These are phyloP conservation scores for Scedosporium apiospermum DNA, from an alignment of 2,329 filamentous ascomycete genomes.

Conservation along the genomic window DNA sequence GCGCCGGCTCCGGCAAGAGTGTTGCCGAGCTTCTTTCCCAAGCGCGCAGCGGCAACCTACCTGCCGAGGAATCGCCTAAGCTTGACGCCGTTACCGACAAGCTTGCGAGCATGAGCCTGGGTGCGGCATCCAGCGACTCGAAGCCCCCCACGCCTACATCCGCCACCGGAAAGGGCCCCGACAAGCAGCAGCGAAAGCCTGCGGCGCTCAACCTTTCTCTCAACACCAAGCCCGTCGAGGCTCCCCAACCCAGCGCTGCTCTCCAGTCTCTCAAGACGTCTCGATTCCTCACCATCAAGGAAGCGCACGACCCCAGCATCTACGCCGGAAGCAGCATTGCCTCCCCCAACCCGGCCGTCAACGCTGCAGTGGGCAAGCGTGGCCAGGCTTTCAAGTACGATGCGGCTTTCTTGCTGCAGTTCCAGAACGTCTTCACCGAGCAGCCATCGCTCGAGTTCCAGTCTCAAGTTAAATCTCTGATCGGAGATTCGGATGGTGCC, in stretches of 20 bases:
- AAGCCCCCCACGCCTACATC: conserved; percentile 32
- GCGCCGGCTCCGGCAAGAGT: conserved; percentile 36
- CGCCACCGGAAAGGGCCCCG: conserved; percentile 37
- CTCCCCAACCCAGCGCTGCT: conserved; percentile 85
- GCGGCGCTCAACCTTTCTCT: conserved; percentile 77
- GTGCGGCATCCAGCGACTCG: conserved; percentile 19
- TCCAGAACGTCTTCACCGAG: conserved; percentile 92
- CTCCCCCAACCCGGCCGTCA: conserved; percentile 87
- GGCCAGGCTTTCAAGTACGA: conserved; percentile 87
- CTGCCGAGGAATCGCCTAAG: not conserved
- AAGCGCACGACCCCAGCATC: conserved; percentile 15
- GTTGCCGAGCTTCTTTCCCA: conserved; percentile 39
- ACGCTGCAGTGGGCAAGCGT: conserved; percentile 69
- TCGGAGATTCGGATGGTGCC: conserved; percentile 55
- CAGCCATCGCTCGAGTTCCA: conserved; percentile 94
- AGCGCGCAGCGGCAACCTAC: not conserved
- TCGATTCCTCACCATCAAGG: conserved; percentile 71
- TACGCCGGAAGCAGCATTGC: conserved; percentile 46
- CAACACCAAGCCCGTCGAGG: conserved; percentile 78
- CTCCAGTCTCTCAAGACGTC: conserved; percentile 89
- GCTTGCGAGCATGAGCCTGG: conserved; percentile 41
- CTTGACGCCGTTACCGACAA: conserved; percentile 35
- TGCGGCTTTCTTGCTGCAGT: conserved; percentile 89
- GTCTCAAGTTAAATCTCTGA: conserved; percentile 73
- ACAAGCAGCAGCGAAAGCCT: conserved; percentile 65